Percentiles rank a stretch among this genome's conserved stretches.
Conservation (phyloP, 139 green algal genomes). For the Chlorella sp. region DNA sequence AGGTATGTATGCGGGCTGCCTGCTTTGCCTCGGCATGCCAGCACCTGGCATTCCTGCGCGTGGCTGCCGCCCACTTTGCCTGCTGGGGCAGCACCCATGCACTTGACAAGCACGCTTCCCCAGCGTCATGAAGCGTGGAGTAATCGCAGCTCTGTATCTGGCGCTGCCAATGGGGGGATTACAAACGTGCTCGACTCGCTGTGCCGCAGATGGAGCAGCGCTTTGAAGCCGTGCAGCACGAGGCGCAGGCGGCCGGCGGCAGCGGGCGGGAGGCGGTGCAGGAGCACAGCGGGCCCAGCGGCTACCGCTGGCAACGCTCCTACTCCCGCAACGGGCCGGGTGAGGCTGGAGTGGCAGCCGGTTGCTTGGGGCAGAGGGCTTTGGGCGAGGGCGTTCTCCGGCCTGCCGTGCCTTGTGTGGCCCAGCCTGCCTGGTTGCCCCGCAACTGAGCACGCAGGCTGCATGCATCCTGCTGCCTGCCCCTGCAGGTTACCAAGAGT, state of each 20-base stretch:
- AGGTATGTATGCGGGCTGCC: background rate
- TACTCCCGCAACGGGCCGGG: background rate
- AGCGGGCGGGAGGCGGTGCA: background rate
- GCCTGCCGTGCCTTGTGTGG: background rate
- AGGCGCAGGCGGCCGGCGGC: background rate
- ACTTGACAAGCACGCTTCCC: no score
- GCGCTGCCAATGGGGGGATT: no score
- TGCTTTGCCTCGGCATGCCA: background rate
- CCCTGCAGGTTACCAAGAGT: slow-evolving; percentile 11
- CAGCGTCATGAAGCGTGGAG: no score
- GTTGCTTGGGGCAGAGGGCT: background rate
- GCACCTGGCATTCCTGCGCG: background rate
- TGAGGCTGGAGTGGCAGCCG: background rate
- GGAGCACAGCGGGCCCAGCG: slow-evolving; percentile 7
- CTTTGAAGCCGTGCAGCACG: slow-evolving; percentile 1
- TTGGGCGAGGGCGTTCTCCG: background rate
- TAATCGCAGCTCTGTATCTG: no score
- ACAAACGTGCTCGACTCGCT: no score
- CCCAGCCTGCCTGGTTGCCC: background rate
- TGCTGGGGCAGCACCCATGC: background rate
- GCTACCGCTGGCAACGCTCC: slow-evolving; percentile 28
- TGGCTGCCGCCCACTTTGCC: background rate
- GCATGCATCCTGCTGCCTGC: no score
- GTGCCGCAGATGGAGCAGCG: slow-evolving; percentile 5
- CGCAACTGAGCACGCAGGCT: background rate